phyloP scores from a whole-genome alignment of 1,284 basidiomycete genomes.

The Tilletia caries region DNA sequence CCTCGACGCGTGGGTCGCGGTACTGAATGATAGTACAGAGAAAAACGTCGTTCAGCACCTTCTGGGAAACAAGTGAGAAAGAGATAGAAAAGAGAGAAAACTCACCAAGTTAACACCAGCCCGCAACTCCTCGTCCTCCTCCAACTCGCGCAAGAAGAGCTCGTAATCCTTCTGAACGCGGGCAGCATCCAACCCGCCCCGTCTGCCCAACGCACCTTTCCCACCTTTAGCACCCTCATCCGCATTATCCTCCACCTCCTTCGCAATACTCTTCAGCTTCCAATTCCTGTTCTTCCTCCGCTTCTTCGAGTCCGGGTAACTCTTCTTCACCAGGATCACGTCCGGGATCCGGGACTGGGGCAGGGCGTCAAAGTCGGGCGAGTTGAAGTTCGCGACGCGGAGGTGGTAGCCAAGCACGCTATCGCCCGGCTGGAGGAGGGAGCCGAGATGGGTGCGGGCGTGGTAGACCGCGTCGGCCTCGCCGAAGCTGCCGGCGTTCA shows the following conservation, averaged over 20 bases:
- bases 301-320: slow-evolving; percentile 90
- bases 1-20: slow-evolving; percentile 10
- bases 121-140: slow-evolving; percentile 93
- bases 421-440: slow-evolving; percentile 91
- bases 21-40: too few species aligned
- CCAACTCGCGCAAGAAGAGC: slow-evolving; percentile 86
- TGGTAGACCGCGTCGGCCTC: slow-evolving; percentile 77
- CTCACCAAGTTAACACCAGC: slow-evolving; percentile 79
- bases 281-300: slow-evolving; percentile 80
- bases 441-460: slow-evolving; percentile 92
- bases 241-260: slow-evolving; percentile 66
- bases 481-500: slow-evolving; percentile 65
- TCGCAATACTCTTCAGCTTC: slow-evolving; percentile 89
- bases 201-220: slow-evolving; percentile 75
- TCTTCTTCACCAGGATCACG: slow-evolving; percentile 89
- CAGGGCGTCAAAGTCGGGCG: slow-evolving; percentile 75
- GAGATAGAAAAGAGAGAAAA: slow-evolving; percentile 59
- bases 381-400: slow-evolving; percentile 87
- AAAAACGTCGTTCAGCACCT: background rate
- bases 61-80: background rate
- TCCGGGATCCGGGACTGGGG: slow-evolving; percentile 71
- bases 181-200: slow-evolving; percentile 84
- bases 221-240: slow-evolving; percentile 31
- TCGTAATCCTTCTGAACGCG: slow-evolving; percentile 97
- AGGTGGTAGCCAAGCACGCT: slow-evolving; percentile 87